phyloP scores from a whole-genome alignment of 805 yeast genomes.

The Kodamaea kaohsiungensis region DNA sequence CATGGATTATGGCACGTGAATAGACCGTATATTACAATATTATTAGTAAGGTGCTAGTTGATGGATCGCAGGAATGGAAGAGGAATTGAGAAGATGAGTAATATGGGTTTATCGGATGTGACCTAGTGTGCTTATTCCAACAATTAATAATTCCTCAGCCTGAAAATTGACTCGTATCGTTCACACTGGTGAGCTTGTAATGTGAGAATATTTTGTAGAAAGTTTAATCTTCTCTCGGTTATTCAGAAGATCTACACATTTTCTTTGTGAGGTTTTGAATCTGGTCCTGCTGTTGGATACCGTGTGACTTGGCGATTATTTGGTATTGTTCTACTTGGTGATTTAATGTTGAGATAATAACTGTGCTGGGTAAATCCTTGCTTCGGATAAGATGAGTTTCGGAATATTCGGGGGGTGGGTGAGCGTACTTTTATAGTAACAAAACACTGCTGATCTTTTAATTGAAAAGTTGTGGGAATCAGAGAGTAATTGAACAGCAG shows the following conservation, averaged over 20 bases:
- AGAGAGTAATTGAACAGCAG: too few species aligned
- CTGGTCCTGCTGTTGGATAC: background rate
- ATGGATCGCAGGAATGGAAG: too few species aligned
- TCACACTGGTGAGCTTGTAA: background rate
- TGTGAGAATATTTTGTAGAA: background rate
- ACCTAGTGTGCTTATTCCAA: too few species aligned
- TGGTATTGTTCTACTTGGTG: too few species aligned
- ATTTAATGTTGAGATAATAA: background rate
- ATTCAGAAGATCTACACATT: background rate
- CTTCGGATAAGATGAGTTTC: background rate
- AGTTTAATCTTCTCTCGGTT: background rate
- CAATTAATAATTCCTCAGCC: too few species aligned
- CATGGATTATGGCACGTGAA: too few species aligned
- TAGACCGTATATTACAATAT: too few species aligned
- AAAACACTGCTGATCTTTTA: background rate
- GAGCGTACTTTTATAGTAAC: background rate
- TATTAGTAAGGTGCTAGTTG: too few species aligned
- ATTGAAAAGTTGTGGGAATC: too few species aligned
- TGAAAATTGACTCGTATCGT: background rate
- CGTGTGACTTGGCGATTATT: background rate
- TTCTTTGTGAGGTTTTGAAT: background rate
- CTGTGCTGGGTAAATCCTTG: background rate
- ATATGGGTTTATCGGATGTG: too few species aligned
- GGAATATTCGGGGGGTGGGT: background rate
- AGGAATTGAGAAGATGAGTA: too few species aligned